Evolutionary conservation across 257 asterid species (phyloP), one percentile per base, ranked within the genome.

Genomic region (Ligustrum vulgare): DNA sequence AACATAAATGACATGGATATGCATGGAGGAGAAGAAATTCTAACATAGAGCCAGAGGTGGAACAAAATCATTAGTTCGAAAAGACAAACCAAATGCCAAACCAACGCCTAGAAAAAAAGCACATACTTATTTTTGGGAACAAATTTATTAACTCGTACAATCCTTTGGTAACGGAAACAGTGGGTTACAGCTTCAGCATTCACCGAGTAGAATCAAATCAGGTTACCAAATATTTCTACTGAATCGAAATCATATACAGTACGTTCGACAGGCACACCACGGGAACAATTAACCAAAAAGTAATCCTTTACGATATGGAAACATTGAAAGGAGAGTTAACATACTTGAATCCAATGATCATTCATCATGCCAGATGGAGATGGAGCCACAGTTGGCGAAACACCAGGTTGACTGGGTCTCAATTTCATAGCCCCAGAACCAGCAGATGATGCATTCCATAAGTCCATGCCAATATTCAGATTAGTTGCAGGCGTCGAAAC

Each of bases 401-500:
- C 84, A 64, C 91, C 95, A 77, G 82, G 77, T 23, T 86, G 82
- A 78, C 77, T 83, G 79, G 96, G 89, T 34, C 77, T 89, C 87
- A 83, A 67, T 69, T 82, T 87, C 87, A 89, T 81, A 54, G 93
- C 80, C 77, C 92, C 97, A 72, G 98, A 79, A 80, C 85, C 91
- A 47, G 87, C 87, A 79, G 94, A 84, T 70, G 94, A 82, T 49
- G 90, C 84, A 83, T 90, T 93, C 99, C 99, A 95, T 72, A 87
- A 78, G 77, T 87, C 98, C 99, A 93, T 93, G 72, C 99, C 97
- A 49, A 86, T 94, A 77, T 92, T 92, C 75, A 88, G 86, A 85
- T 91, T 92, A 58, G 98, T 86, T 54, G 86, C 91, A 77, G 96
- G 93, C 65, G 87, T 77, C 28, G 94, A 80, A 36, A 18, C 84